Evolutionary conservation across 2,329 filamentous ascomycete species (phyloP), one percentile per base, ranked within the genome.

Genomic region (Clonostachys byssicola): DNA sequence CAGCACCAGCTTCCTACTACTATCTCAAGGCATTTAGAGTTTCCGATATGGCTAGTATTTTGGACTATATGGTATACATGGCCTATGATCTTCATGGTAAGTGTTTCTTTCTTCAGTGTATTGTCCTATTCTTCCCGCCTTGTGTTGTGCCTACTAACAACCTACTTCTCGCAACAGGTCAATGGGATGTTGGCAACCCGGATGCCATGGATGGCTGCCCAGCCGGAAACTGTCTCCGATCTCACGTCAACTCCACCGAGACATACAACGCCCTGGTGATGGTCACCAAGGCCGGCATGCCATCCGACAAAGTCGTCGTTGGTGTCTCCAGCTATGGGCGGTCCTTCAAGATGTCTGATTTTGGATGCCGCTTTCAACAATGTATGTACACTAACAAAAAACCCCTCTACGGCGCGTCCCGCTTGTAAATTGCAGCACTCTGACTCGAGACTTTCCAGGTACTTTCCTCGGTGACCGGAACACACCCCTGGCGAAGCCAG

Each of bases 1-100:
- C 66, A 6, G 58, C 66, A 0, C 66, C 66, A 1, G 60, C 66
- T 0, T 68, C 66, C 0, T 71, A 59, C 47, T 70, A 64, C 66
- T 71, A 71, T 16, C 54, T 72, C 0, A 63, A 61, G 48, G 46
- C 48, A 0, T 71, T 65, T 46, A 66, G 62, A 0, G 63, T 72
- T 1, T 49, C 55, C 4, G 46, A 57, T 1, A 71, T 70, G 40
- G 52, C 45, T 0, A 16, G 50, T 3, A 5, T 49, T 1, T 33
- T 64, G 3, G 59, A 65, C 45, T 66, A 68, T 36, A 56, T 66
- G 8, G 51, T 67, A 12, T 64, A 54, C 47, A 65, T 65, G 60
- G 57, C 60, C 0, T 65, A 65, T 34, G 61, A 65, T 44, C 47
- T 66, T 2, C 62, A 64, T 23, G 61, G 60, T 30, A 30, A 30